Evolutionary conservation across 2,329 filamentous ascomycete species (phyloP).

Genomic region (Mycosphaerella sp.): DNA sequence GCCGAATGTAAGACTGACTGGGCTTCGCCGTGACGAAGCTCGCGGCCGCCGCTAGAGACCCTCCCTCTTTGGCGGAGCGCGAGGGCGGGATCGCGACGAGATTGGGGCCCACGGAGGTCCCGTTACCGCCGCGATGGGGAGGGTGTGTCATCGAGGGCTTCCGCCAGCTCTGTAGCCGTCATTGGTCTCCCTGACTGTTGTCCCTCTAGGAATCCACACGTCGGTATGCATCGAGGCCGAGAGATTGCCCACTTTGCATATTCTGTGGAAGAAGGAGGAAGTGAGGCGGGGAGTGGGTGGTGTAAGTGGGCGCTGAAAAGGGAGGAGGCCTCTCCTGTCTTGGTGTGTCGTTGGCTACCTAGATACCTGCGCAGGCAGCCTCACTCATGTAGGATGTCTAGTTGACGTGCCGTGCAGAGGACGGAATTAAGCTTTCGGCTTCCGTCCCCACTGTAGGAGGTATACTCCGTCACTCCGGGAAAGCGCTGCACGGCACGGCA

Average conservation of each 20-base stretch:
- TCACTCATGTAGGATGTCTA: no score
- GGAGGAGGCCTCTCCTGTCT: no score
- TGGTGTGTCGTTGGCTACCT: no score
- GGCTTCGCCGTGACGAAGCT: conserved; percentile 50
- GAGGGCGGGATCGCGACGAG: conserved; percentile 39
- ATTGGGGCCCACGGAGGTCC: conserved; percentile 27
- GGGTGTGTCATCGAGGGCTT: conserved; percentile 24
- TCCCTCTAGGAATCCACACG: conserved; percentile 16
- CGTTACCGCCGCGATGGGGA: conserved; percentile 28
- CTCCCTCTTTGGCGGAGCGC: conserved; percentile 44
- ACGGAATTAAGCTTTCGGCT: no score
- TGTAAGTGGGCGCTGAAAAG: no score
- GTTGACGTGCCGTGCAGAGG: no score
- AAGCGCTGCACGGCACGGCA: no score
- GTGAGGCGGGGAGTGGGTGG: not conserved
- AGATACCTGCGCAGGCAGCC: no score
- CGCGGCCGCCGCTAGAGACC: conserved; percentile 47
- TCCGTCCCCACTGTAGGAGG: no score
- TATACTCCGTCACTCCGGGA: no score
- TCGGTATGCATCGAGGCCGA: conserved; percentile 21
- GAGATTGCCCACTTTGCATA: conserved; percentile 9
- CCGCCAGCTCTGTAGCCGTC: conserved; percentile 8
- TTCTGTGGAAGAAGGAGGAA: not conserved
- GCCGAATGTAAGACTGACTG: conserved; percentile 60
- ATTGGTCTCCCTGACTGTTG: conserved; percentile 18